Percentiles rank a stretch among this genome's conserved stretches.
Conservation (phyloP, 2,329 filamentous ascomycete genomes). For the Sphaerulina vaccinii region DNA sequence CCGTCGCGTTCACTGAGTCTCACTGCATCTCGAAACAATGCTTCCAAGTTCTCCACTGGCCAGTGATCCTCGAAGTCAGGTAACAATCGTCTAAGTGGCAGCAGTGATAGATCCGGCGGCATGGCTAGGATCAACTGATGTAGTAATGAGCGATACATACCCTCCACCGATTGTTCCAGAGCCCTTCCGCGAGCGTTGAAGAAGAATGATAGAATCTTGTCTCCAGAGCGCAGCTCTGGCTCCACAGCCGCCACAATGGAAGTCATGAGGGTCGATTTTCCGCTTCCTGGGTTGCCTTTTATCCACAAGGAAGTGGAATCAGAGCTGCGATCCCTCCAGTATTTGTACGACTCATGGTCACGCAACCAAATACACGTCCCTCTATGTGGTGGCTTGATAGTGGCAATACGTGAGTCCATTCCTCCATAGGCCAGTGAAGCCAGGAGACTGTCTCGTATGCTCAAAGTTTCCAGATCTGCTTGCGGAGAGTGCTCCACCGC, state of each 20-base stretch:
- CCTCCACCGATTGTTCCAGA: slow-evolving; percentile 47
- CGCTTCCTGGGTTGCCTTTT: slow-evolving; percentile 17
- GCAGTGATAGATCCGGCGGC: not conserved
- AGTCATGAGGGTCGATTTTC: slow-evolving; percentile 20
- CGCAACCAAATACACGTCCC: not conserved
- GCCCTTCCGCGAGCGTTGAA: slow-evolving; percentile 49
- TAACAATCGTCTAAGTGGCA: not conserved
- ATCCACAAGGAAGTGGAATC: slow-evolving; percentile 9
- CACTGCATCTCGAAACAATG: not conserved
- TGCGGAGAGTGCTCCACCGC: not conserved
- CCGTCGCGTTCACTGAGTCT: not conserved
- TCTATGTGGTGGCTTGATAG: too few relatives aligned
- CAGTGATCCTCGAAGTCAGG: not conserved
- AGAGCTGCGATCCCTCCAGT: not conserved
- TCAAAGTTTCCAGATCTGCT: not conserved
- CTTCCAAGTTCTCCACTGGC: not conserved
- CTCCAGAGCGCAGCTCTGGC: not conserved
- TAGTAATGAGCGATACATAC: slow-evolving; percentile 54
- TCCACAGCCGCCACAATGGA: not conserved
- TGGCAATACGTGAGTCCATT: too few relatives aligned
- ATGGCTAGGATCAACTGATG: slow-evolving; percentile 40
- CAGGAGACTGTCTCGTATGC: too few relatives aligned
- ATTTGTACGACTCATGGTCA: not conserved
- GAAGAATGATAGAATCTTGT: slow-evolving; percentile 41
- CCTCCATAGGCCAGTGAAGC: too few relatives aligned